A percentile compares a stretch with the other conserved stretches of the same genome.
Evolutionary conservation across 202 grass and related monocot species (phyloP).

Genomic region (Setaria viridis): DNA sequence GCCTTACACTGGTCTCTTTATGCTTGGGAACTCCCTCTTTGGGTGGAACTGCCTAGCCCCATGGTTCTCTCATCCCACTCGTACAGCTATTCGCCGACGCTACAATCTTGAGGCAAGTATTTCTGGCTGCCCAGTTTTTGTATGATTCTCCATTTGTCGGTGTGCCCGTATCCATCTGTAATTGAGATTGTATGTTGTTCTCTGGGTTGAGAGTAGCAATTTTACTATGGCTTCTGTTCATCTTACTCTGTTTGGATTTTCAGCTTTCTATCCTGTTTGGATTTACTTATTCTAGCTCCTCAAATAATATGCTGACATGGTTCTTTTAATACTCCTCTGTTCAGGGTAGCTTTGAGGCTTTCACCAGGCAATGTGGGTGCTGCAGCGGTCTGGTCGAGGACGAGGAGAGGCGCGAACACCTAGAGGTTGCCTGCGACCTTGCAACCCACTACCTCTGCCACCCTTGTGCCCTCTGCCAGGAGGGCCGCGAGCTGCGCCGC

Average conservation of each 20-base stretch:
- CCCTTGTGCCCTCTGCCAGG: slow-evolving; percentile 89
- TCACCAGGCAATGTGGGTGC: slow-evolving; percentile 71
- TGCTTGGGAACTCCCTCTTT: slow-evolving; percentile 81
- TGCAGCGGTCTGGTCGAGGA: slow-evolving; percentile 48
- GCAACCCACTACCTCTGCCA: slow-evolving; percentile 81
- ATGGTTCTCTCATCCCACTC: slow-evolving; percentile 75
- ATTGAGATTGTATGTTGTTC: background rate
- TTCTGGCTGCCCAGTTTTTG: background rate
- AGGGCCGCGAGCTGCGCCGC: slow-evolving; percentile 85
- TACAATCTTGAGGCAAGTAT: slow-evolving; percentile 86
- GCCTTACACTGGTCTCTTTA: slow-evolving; percentile 79
- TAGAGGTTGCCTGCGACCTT: slow-evolving; percentile 71
- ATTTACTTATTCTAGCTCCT: background rate
- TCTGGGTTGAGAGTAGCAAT: background rate
- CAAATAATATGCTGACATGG: background rate
- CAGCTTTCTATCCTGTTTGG: background rate
- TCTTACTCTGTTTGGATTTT: background rate
- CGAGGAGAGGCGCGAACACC: slow-evolving; percentile 58
- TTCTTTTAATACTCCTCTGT: slow-evolving; percentile 36
- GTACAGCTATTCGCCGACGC: slow-evolving; percentile 77
- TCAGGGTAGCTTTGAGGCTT: slow-evolving; percentile 86
- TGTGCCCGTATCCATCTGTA: background rate
- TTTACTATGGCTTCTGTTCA: background rate
- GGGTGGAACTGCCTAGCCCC: slow-evolving; percentile 92
- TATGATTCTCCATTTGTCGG: background rate